Conservation (phyloP, 768 basidiomycete genomes). For the Lactarius indigo region DNA sequence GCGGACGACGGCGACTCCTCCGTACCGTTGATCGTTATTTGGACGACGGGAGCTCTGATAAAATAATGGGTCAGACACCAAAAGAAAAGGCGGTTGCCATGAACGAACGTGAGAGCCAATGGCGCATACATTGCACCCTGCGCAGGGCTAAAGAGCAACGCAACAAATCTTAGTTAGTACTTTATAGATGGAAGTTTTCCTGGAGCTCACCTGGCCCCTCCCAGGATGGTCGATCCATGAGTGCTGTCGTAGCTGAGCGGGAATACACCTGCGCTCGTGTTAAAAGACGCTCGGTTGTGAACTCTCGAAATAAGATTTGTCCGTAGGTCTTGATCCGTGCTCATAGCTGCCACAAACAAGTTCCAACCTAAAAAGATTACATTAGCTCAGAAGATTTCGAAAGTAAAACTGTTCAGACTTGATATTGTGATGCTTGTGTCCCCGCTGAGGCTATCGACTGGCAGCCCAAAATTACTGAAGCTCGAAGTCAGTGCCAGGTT, state of each 20-base stretch:
- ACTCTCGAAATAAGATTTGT: slow-evolving; percentile 13
- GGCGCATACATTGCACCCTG: slow-evolving; percentile 29
- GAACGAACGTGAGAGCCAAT: slow-evolving; percentile 27
- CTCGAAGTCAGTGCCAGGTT: slow-evolving; percentile 20
- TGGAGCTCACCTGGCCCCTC: slow-evolving; percentile 19
- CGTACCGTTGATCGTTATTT: not conserved
- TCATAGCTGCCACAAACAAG: slow-evolving; percentile 4
- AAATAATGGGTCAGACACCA: not conserved
- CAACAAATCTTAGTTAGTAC: not conserved
- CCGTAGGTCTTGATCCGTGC: not conserved
- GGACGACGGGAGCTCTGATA: not conserved
- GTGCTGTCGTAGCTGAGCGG: slow-evolving; percentile 5
- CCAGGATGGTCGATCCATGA: slow-evolving; percentile 2
- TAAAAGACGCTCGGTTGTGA: slow-evolving; percentile 11
- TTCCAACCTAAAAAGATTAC: not conserved
- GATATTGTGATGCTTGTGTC: not conserved
- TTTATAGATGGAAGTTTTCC: not conserved
- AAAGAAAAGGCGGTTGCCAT: not conserved
- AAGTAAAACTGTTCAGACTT: not conserved
- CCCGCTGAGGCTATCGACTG: not conserved
- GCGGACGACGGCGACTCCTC: not conserved
- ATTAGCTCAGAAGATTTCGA: not conserved
- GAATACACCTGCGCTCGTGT: slow-evolving; percentile 9
- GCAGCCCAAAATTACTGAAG: not conserved
- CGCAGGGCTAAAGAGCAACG: slow-evolving; percentile 19